A percentile compares a stretch with the other conserved stretches of the same genome.
phyloP scores from a whole-genome alignment of 495 filamentous ascomycete species.

The Tuber brumale region DNA sequence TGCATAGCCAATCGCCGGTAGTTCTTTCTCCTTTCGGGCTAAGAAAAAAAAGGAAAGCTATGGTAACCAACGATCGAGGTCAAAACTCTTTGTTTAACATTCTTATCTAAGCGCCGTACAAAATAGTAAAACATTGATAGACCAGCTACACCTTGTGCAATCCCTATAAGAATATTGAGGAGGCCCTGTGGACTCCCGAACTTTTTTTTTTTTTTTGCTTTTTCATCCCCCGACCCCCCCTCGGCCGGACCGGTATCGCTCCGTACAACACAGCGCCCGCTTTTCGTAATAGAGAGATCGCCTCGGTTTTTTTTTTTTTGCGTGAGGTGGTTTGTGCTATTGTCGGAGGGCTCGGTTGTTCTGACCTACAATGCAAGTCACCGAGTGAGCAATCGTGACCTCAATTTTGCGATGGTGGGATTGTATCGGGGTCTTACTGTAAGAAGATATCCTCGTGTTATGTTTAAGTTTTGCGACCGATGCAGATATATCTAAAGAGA shows the following conservation, averaged over 20 bases:
- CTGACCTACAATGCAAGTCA: background rate
- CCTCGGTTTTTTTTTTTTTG: background rate
- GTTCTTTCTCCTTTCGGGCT: background rate
- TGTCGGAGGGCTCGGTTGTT: background rate
- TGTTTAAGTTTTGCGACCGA: conserved; percentile 48
- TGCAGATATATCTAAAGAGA: conserved; percentile 51
- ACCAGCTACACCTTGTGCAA: background rate
- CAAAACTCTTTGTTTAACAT: background rate
- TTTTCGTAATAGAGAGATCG: background rate
- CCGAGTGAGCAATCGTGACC: conserved; percentile 3
- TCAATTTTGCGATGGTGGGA: background rate
- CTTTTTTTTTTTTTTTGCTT: background rate
- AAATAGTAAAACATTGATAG: conserved; percentile 1
- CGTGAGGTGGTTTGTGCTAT: background rate
- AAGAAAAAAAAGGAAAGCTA: background rate
- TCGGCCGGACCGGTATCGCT: background rate
- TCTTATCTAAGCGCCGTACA: background rate
- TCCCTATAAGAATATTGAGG: background rate
- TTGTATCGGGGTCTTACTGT: background rate
- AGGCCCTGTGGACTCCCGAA: background rate
- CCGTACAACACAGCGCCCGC: background rate
- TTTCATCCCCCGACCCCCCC: background rate
- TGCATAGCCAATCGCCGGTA: background rate
- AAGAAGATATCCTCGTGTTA: background rate
- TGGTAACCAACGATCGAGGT: background rate